Percentiles rank a stretch among this genome's conserved stretches.
Evolutionary conservation across 1,139 yeast species (phyloP).

Genomic region (Ogataea hybrid): DNA sequence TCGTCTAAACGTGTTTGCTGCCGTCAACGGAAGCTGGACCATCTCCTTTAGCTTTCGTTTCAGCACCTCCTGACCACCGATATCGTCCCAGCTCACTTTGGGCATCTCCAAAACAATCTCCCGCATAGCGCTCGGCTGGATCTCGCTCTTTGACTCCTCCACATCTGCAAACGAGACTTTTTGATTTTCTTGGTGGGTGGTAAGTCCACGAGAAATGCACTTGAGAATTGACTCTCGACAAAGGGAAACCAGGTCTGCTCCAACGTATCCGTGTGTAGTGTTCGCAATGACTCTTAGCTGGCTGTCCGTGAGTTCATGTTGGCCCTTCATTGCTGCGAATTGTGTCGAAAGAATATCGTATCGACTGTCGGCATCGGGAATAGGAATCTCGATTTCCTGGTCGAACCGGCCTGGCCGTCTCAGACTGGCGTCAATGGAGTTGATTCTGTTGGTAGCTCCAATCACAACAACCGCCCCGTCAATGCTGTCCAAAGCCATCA

Average conservation of each 20-base stretch:
- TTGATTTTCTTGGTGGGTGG: conserved; percentile 27
- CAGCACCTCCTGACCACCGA: conserved; percentile 89
- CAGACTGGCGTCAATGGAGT: conserved; percentile 78
- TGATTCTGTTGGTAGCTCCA: conserved; percentile 65
- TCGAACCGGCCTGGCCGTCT: conserved; percentile 94
- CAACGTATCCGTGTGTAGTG: conserved; percentile 73
- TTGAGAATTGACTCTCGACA: conserved; percentile 88
- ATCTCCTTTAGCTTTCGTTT: conserved; percentile 82
- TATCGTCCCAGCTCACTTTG: conserved; percentile 88
- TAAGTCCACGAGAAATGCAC: conserved; percentile 56
- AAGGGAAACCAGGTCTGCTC: conserved; percentile 87
- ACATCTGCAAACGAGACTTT: conserved; percentile 49
- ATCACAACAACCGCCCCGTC: conserved; percentile 55
- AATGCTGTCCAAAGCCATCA: conserved; percentile 89
- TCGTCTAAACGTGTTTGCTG: conserved; percentile 68
- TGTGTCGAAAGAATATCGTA: conserved; percentile 61
- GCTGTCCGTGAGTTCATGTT: conserved; percentile 50
- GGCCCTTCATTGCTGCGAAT: conserved; percentile 56
- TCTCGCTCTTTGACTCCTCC: conserved; percentile 65
- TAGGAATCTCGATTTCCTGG: conserved; percentile 77
- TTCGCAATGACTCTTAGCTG: conserved; percentile 61
- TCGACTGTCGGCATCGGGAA: conserved; percentile 71
- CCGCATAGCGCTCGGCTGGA: conserved; percentile 95
- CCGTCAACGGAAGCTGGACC: conserved; percentile 87
- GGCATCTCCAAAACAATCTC: conserved; percentile 95